A percentile compares a stretch with the other conserved stretches of the same genome.
Conservation (phyloP, 2,329 filamentous ascomycete species). For the Exophiala aquamarina region DNA sequence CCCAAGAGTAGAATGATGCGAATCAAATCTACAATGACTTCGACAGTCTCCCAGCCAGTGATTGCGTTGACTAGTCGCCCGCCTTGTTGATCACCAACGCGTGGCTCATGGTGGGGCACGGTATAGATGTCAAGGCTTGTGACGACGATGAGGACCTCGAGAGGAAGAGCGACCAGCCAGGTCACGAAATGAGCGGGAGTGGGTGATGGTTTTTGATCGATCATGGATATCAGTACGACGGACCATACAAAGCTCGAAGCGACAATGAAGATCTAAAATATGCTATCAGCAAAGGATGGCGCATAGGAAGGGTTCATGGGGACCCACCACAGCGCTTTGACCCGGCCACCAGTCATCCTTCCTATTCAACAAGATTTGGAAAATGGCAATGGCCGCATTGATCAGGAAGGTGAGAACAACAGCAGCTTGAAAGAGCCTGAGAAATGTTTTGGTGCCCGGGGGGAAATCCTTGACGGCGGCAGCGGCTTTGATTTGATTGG, state of each 20-base stretch:
- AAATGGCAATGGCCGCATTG: conserved; percentile 70
- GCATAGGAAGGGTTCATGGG: not conserved
- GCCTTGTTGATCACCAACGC: conserved; percentile 49
- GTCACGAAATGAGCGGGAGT: conserved; percentile 75
- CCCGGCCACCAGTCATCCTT: conserved; percentile 79
- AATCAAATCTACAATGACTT: conserved; percentile 58
- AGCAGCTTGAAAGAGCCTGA: conserved; percentile 71
- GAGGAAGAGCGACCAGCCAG: conserved; percentile 71
- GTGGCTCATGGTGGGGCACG: conserved; percentile 63
- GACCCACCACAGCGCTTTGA: conserved; percentile 70
- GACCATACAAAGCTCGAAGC: conserved; percentile 85
- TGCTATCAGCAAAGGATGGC: conserved; percentile 17
- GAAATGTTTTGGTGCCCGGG: conserved; percentile 66
- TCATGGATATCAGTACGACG: conserved; percentile 79
- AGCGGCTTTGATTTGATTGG: conserved; percentile 48
- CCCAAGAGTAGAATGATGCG: conserved; percentile 67
- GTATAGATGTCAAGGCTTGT: conserved; percentile 69
- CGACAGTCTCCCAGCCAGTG: conserved; percentile 43
- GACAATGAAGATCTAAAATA: conserved; percentile 73
- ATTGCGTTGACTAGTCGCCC: conserved; percentile 42
- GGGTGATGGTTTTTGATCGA: conserved; percentile 80
- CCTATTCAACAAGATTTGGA: conserved; percentile 68
- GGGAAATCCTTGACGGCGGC: conserved; percentile 58
- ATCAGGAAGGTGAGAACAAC: conserved; percentile 73
- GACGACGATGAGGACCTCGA: conserved; percentile 72